Percentiles rank a stretch among this genome's conserved stretches.
These are phyloP conservation scores for Blastobotrys apis DNA, from an alignment of 1,139 yeast species.

Conservation along the genomic window DNA sequence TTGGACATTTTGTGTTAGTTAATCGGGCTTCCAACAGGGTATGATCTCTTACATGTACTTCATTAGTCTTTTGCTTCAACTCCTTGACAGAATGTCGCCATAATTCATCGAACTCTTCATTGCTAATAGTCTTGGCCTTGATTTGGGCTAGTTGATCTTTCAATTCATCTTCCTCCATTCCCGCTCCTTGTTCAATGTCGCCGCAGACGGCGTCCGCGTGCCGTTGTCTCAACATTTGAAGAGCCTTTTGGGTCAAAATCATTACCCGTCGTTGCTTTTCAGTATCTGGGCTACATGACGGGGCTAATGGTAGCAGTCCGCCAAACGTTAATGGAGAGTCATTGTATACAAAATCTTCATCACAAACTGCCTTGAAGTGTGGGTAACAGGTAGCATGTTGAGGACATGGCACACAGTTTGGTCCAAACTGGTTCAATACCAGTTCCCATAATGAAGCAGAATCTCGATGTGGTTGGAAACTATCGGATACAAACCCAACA, in stretches of 20 bases:
- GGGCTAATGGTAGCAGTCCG: conserved; percentile 56
- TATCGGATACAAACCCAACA: conserved; percentile 26
- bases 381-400: conserved; percentile 72
- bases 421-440: conserved; percentile 40
- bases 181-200: conserved; percentile 40
- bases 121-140: conserved; percentile 42
- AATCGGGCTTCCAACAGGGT: background rate
- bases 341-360: conserved; percentile 56
- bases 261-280: conserved; percentile 65
- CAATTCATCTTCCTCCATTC: conserved; percentile 31
- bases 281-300: conserved; percentile 72
- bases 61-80: conserved; percentile 67
- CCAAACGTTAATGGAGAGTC: conserved; percentile 54
- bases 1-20: conserved; percentile 13
- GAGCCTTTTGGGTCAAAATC: conserved; percentile 62
- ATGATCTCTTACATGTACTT: conserved; percentile 61
- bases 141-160: conserved; percentile 23
- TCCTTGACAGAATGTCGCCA: conserved; percentile 68
- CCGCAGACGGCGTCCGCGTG: conserved; percentile 73
- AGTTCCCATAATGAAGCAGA: conserved; percentile 17
- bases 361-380: conserved; percentile 57
- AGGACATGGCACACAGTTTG: conserved; percentile 75
- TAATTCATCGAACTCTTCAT: conserved; percentile 72
- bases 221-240: conserved; percentile 61
- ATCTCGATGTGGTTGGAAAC: conserved; percentile 7